phyloP scores from a whole-genome alignment of 2,329 filamentous ascomycete genomes.

The Venturia oleaginea region DNA sequence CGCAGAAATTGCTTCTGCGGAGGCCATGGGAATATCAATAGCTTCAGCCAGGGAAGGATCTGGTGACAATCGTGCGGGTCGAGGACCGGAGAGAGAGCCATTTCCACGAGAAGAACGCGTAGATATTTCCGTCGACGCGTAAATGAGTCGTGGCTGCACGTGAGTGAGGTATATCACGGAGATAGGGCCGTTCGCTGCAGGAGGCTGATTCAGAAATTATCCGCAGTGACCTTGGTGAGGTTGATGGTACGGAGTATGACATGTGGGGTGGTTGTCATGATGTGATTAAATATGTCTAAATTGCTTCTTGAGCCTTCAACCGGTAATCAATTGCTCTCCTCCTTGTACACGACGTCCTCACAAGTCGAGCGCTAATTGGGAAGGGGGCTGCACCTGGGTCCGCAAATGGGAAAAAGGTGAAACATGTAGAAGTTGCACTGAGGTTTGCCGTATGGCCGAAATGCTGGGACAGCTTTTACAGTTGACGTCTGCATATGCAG shows the following conservation, averaged over 20 bases:
- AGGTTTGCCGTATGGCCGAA: background rate
- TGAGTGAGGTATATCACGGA: background rate
- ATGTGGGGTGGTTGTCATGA: background rate
- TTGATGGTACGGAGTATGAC: background rate
- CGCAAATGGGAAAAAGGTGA: background rate
- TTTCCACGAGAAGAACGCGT: background rate
- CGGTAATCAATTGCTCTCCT: background rate
- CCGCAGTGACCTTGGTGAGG: background rate
- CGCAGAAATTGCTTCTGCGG: slow-evolving; percentile 1
- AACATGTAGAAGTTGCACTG: background rate
- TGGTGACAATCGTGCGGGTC: background rate
- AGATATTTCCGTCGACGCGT: background rate
- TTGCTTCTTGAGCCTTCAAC: background rate
- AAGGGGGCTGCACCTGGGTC: background rate
- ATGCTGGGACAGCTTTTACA: background rate
- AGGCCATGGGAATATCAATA: background rate
- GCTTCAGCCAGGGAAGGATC: background rate
- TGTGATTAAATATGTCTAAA: slow-evolving; percentile 1
- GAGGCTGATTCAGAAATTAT: background rate
- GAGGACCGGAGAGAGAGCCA: background rate
- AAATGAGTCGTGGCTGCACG: background rate
- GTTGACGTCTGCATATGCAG: background rate
- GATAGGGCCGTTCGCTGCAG: background rate
- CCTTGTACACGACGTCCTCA: background rate
- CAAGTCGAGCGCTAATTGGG: background rate